A percentile compares a stretch with the other conserved stretches of the same genome.
Evolutionary conservation across 1,284 basidiomycete genomes (phyloP).

Genomic region (Rhizoctonia solani): DNA sequence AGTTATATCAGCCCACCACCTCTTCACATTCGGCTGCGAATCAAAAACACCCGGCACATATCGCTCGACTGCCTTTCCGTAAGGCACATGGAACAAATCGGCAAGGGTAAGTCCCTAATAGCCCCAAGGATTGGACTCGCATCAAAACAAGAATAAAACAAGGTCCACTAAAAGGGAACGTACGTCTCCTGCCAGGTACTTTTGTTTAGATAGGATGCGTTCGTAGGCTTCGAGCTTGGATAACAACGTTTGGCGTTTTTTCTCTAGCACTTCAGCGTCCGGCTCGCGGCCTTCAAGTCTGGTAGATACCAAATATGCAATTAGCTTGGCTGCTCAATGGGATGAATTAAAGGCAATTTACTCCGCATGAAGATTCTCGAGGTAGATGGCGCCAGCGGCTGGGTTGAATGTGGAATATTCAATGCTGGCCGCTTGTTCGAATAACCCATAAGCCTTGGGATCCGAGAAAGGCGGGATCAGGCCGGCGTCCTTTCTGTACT

Average conservation of each 20-base stretch:
- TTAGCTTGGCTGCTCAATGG: neutral
- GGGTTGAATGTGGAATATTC: constrained; percentile 46
- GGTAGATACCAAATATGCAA: neutral
- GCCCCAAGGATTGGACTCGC: neutral
- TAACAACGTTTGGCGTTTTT: constrained; percentile 43
- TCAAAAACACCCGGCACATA: constrained; percentile 40
- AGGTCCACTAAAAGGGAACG: constrained; percentile 36
- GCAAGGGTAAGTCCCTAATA: constrained; percentile 51
- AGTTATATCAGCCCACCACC: constrained; percentile 46
- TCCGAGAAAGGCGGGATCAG: constrained; percentile 40
- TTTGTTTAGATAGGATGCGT: constrained; percentile 51
- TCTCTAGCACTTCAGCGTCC: constrained; percentile 43
- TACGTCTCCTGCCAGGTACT: constrained; percentile 55
- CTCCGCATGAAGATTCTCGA: neutral
- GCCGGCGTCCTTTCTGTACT: constrained; percentile 49
- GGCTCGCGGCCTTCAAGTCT: constrained; percentile 39
- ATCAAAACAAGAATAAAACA: neutral
- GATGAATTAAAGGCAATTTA: neutral
- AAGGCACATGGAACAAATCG: constrained; percentile 59
- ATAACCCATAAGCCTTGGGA: constrained; percentile 45
- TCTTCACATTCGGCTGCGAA: neutral
- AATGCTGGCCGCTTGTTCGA: constrained; percentile 46
- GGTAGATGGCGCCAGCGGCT: neutral
- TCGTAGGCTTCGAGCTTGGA: constrained; percentile 54
- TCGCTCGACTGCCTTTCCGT: constrained; percentile 45